Conservation (phyloP, 2,329 filamentous ascomycete species). For the Fusarium sp. region DNA sequence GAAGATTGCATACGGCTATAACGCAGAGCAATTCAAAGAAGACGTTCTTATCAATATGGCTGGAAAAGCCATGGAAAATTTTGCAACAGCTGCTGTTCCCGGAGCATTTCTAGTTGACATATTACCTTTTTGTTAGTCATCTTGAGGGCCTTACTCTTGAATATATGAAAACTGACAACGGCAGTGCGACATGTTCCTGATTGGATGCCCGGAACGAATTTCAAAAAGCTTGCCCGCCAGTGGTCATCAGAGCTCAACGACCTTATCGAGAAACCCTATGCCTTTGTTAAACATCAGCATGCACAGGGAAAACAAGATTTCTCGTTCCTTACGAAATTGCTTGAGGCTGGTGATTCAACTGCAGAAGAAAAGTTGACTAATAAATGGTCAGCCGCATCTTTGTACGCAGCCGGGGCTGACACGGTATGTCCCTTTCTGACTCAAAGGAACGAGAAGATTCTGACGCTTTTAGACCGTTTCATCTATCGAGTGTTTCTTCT, state of each 20-base stretch:
- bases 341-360: constrained; percentile 20
- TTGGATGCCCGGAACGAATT: constrained; percentile 35
- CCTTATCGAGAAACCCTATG: constrained; percentile 31
- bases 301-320: constrained; percentile 11
- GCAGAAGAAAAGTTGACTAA: constrained; percentile 32
- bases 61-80: constrained; percentile 35
- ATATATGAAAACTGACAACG: not conserved
- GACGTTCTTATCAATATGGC: constrained; percentile 37
- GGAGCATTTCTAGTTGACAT: constrained; percentile 40
- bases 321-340: constrained; percentile 27
- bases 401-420: constrained; percentile 43
- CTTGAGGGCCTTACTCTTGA: too few species aligned
- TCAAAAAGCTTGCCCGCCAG: constrained; percentile 29
- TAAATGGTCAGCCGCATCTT: constrained; percentile 40
- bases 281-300: constrained; percentile 36
- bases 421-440: constrained; percentile 14
- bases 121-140: constrained; percentile 33
- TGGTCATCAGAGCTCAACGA: constrained; percentile 19
- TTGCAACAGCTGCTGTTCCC: constrained; percentile 26
- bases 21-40: constrained; percentile 29
- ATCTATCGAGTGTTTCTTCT: constrained; percentile 32
- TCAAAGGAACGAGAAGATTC: not conserved
- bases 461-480: constrained; percentile 32
- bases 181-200: constrained; percentile 34
- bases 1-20: constrained; percentile 44